A percentile compares a stretch with the other conserved stretches of the same genome.
phyloP scores from a whole-genome alignment of 371 early-diverging fungal species.

The Haplosporangium sp. region DNA sequence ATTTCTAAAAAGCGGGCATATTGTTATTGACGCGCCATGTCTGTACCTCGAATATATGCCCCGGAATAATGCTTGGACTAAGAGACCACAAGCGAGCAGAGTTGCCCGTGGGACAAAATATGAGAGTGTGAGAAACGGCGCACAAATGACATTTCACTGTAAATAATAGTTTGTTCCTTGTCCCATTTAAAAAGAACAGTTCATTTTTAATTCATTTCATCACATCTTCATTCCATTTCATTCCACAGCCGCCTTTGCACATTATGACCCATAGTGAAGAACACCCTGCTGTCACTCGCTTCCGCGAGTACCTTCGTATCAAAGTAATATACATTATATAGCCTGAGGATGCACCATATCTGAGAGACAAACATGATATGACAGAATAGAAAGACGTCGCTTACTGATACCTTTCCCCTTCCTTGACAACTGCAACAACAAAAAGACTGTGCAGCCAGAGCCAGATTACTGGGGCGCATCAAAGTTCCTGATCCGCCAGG shows the following conservation, averaged over 20 bases:
- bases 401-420: background rate
- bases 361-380: no score
- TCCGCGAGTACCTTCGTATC: slow-evolving; percentile 82
- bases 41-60: no score
- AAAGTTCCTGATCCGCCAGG: slow-evolving; percentile 69
- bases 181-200: background rate
- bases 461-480: slow-evolving; percentile 77
- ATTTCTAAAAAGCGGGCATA: no score
- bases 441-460: slow-evolving; percentile 75
- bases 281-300: slow-evolving; percentile 68
- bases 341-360: background rate
- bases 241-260: background rate
- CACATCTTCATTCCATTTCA: background rate
- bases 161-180: background rate
- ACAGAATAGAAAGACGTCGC: background rate
- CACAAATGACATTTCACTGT: no score
- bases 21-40: no score
- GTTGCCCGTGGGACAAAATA: no score
- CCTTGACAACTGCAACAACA: background rate
- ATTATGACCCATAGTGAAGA: slow-evolving; percentile 38
- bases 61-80: no score
- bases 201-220: background rate
- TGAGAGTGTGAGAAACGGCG: no score
- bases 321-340: slow-evolving; percentile 28
- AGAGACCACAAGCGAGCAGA: no score